Evolutionary conservation across 805 yeast genomes (phyloP).

Genomic region (Barnettozyma wickerhamii): DNA sequence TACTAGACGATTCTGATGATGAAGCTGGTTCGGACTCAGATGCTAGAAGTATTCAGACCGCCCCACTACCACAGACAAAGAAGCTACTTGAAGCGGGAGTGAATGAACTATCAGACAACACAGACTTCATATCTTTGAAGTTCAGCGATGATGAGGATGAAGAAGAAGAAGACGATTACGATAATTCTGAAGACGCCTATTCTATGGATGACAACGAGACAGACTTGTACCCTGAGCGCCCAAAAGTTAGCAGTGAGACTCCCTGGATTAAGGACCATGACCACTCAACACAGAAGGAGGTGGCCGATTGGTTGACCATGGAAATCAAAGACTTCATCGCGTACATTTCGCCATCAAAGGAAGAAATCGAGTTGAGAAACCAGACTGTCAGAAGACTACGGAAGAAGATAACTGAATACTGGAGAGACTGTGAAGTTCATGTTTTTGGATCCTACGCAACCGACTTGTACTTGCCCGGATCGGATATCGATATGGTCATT

Average conservation of each 20-base stretch:
- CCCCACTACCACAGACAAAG: background rate
- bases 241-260: constrained; percentile 26
- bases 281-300: constrained; percentile 69
- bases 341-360: constrained; percentile 79
- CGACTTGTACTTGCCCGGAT: constrained; percentile 87
- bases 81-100: background rate
- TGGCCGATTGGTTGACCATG: constrained; percentile 80
- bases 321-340: constrained; percentile 83
- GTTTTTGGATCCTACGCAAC: constrained; percentile 96
- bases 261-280: constrained; percentile 83
- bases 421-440: constrained; percentile 77
- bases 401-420: constrained; percentile 45
- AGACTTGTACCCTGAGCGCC: constrained; percentile 8
- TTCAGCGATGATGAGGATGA: constrained; percentile 29
- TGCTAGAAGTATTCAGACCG: constrained; percentile 3
- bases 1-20: constrained; percentile 8
- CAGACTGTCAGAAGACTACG: constrained; percentile 58
- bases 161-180: constrained; percentile 15
- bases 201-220: constrained; percentile 26
- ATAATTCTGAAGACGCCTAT: constrained; percentile 24
- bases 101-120: constrained; percentile 33
- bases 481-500: constrained; percentile 93
- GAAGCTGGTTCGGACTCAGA: constrained; percentile 3
- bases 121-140: constrained; percentile 38
- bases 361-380: constrained; percentile 67